phyloP scores from a whole-genome alignment of 768 basidiomycete species.

The Myochromella boudieri region DNA sequence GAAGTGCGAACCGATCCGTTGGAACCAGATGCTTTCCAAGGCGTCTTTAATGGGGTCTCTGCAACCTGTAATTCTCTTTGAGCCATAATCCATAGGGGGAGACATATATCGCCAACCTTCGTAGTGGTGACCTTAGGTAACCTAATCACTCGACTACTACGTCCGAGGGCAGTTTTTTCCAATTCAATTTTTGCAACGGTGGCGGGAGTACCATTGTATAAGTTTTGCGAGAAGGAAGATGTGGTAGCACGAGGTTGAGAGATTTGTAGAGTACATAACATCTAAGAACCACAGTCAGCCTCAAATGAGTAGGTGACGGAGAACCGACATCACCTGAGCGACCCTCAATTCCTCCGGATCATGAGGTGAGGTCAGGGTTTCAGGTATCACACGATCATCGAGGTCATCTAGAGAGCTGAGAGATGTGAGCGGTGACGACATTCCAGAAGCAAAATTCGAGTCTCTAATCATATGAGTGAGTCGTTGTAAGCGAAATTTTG shows the following conservation, averaged over 20 bases:
- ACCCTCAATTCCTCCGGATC: constrained; percentile 53
- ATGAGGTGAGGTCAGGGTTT: constrained; percentile 24
- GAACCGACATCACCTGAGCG: constrained; percentile 46
- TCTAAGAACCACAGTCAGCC: constrained; percentile 23
- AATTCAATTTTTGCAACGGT: constrained; percentile 24
- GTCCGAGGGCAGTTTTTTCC: constrained; percentile 19
- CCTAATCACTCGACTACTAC: constrained; percentile 15
- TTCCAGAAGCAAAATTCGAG: constrained; percentile 41
- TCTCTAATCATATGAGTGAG: constrained; percentile 27
- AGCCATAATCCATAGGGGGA: background rate
- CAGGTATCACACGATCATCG: constrained; percentile 37
- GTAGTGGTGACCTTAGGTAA: constrained; percentile 12
- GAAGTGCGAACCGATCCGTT: constrained; percentile 15
- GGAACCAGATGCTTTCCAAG: constrained; percentile 11
- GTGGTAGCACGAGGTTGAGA: constrained; percentile 13
- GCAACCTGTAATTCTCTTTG: background rate
- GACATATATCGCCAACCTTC: constrained; percentile 14
- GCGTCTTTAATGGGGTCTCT: constrained; percentile 12
- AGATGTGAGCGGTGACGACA: constrained; percentile 75
- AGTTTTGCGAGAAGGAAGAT: constrained; percentile 3
- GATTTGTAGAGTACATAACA: constrained; percentile 38
- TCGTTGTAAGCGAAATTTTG: background rate
- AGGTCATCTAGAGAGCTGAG: constrained; percentile 70
- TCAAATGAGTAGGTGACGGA: background rate
- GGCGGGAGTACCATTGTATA: constrained; percentile 15